Base-by-base conservation (phyloP, 2,329 filamentous ascomycete species). In the Celoporthe dispersa region DNA sequence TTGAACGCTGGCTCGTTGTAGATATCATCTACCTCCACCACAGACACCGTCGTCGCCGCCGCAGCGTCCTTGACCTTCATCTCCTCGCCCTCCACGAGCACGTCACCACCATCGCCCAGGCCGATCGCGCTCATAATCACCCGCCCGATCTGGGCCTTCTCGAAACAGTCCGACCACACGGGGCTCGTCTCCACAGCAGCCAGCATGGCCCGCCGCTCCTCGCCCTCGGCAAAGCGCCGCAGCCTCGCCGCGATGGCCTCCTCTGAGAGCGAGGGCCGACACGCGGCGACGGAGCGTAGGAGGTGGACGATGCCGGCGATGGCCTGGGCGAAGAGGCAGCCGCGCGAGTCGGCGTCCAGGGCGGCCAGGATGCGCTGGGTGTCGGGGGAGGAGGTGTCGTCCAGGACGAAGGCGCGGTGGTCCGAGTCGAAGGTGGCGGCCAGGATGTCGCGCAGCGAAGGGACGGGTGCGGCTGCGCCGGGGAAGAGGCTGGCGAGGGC, bases 241-340 rank as follows among this genome's bases (percentile, higher is more conserved):
- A 81, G 75, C 70, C 80, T 76, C 9, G 75, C 73, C 2, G 72
- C 71, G 33, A 81, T 69, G 1, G 75, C 19, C 9, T 69, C 60
- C 4, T 62, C 62, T 0, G 77, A 75, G 1, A 80, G 61, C 19
- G 53, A 14, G 14, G 57, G 12, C 14, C 65, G 71, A 2, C 73
- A 64, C 12, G 69, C 65, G 25, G 68, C 71, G 6, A 81, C 72
- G 7, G 71, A 73, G 37, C 71, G 72, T 65, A 78, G 77, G 59
- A 81, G 63, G 68, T 76, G 65, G 16, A 80, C 76, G 61, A 79
- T 76, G 51, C 78, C 80, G 0, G 79, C 77, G 35, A 81, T 74
- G 66, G 79, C 80, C 70, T 81, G 77, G 22, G 78, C 75, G 51
- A 80, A 78, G 51, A 81, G 73, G 31, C 75, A 75, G 4, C 77